Base-by-base conservation (phyloP, 139 green algal species). In the Coelastrella sp. region DNA sequence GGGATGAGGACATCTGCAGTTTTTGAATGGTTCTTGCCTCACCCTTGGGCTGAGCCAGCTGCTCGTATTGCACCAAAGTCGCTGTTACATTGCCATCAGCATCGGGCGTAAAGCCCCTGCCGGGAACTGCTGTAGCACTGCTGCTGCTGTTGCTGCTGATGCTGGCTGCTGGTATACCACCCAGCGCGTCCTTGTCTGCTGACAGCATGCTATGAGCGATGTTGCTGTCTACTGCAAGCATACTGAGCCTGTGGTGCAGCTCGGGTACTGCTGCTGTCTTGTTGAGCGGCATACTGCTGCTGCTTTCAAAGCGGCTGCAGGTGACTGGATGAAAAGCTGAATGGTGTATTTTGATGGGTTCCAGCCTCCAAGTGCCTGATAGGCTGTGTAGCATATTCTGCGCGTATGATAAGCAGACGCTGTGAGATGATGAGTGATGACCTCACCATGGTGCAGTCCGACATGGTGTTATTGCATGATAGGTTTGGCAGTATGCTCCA, bases 361-460 rank as follows among this genome's bases (percentile, higher is more conserved):
- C 8, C 19, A 88, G 19, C 47, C 47, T 57, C 83, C 83, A 88
- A 11, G 54, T 80, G 54, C 83, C 83, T 23, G 66, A 71, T 19
- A 88, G n/a, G 83, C 83, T 88, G 66, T 73, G 66, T n/a, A 88
- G 68, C 83, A 88, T 88, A 61, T 88, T 88, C 83, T 88, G 83
- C 17, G 78, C 22, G n/a, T n/a, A 73, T 11, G n/a, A n/a, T n/a
- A n/a, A n/a, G n/a, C n/a, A n/a, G n/a, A n/a, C n/a, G n/a, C n/a
- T n/a, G n/a, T n/a, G n/a, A n/a, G n/a, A n/a, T n/a, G n/a, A n/a
- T n/a, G n/a, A n/a, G n/a, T n/a, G n/a, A n/a, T n/a, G n/a, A n/a
- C n/a, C n/a, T n/a, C n/a, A n/a, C n/a, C n/a, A n/a, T n/a, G n/a
- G n/a, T n/a, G n/a, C n/a, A n/a, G n/a, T n/a, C n/a, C n/a, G n/a